Evolutionary conservation across 805 yeast genomes (phyloP), one percentile per base, ranked within the genome.

Genomic region (Teunomyces gatunensis): DNA sequence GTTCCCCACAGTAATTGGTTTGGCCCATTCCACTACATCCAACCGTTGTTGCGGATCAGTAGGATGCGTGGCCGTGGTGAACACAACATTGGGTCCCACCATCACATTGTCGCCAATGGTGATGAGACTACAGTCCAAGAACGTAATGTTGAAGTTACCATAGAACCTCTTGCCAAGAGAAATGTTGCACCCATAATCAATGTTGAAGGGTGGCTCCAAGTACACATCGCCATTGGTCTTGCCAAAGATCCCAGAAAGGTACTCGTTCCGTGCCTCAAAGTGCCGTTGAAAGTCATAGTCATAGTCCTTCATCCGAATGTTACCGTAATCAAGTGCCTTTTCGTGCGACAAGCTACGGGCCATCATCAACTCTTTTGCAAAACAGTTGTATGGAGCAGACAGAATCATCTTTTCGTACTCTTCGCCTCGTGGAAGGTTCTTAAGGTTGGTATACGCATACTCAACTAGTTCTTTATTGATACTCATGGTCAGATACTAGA

Each of bases 161-260:
- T 81, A 85, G 60, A 83, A 79, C 25, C 67, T 61, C 48, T 81
- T 76, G 1, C 89, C 91, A 13, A 84, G 53, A 12, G 59, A 61
- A 32, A 78, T 67, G 63, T 85, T 86, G 61, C 70, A 77, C 0
- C 91, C 92, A 57, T 84, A 85, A 60, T 86, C 91, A 36, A 83
- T 79, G 50, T 52, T 68, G 55, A 80, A 75, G 5, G 89, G 89
- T 1, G 83, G 75, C 62, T 84, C 88, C 32, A 83, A 58, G 50
- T 62, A 70, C 11, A 61, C 49, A 43, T 67, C 63, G 9, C 65
- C 53, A 39, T 78, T 80, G 20, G 70, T 57, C 33, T 63, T 61
- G 10, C 89, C 89, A 42, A 85, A 71, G 15, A 83, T 61, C 15
- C 58, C 59, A 11, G 52, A 50, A 21, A 81, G 57, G 51, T 61